phyloP scores from a whole-genome alignment of 129 eudicot species.

The Helianthus annuus region DNA sequence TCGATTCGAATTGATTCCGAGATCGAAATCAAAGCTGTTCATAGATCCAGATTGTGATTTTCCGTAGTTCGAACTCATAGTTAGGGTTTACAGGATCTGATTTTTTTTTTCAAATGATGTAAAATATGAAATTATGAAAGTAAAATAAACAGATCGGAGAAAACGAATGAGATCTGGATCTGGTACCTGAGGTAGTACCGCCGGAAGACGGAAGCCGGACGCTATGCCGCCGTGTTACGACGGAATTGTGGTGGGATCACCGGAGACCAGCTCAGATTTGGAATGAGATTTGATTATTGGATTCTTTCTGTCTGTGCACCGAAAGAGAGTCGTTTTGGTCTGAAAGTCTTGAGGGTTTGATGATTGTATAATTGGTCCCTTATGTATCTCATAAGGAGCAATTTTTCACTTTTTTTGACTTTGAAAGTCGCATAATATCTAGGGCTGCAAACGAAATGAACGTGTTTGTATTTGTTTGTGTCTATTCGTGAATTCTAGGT shows the following conservation, averaged over 20 bases:
- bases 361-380: conserved; percentile 8
- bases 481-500: too few species aligned
- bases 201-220: conserved; percentile 14
- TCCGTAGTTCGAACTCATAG: conserved; percentile 82
- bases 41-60: conserved; percentile 61
- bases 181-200: conserved; percentile 37
- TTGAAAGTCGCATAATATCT: too few species aligned
- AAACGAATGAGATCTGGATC: conserved; percentile 30
- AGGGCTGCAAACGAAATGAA: too few species aligned
- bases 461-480: too few species aligned
- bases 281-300: conserved; percentile 6
- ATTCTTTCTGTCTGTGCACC: not conserved
- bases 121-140: conserved; percentile 5
- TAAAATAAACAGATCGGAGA: conserved; percentile 21
- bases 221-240: conserved; percentile 15
- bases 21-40: conserved; percentile 78
- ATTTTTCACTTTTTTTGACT: not conserved
- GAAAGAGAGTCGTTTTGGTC: conserved; percentile 27
- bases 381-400: not conserved
- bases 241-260: conserved; percentile 22
- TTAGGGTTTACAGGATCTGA: conserved; percentile 16
- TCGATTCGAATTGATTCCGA: conserved; percentile 67
- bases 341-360: conserved; percentile 5
- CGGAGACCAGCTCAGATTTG: conserved; percentile 34
- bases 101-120: conserved; percentile 19